Evolutionary conservation across 163 green algal species (phyloP), one percentile per base, ranked within the genome.

Genomic region (Scenedesmus sp.): DNA sequence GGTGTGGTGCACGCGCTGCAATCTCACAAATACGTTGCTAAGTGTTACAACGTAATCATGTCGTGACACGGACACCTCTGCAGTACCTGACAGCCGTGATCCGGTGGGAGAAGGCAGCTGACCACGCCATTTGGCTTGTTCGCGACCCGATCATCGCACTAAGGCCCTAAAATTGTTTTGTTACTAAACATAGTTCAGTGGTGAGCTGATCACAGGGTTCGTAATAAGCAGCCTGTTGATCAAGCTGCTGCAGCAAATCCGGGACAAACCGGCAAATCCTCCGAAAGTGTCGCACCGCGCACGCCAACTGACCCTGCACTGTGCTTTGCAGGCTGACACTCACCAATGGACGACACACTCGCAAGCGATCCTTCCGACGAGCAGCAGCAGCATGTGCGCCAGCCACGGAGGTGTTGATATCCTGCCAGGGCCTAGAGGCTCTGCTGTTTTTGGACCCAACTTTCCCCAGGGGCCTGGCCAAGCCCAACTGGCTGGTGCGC

Each of bases 351-450:
- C 70, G 70, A 52, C 4, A 13, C 3, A 5, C 13, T n/a, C 20
- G 23, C 5, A 23, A 46, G 70, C 7, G 23, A 60, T 59, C 76
- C 3, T 23, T 4, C 10, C 7, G 76, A 84, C 0, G 57, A 34
- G 26, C 34, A 66, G 13, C 18, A 83, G 46, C 34, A 13, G 6
- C n/a, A 56, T 2, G 60, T 77, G n/a, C 13, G 10, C 57, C 64
- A 56, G 18, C 56, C 5, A 77, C 23, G 1, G 55, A 91, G 77
- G 76, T 87, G 56, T 1, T 55, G 15, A 66, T 91, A 3, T 70
- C 4, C 74, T 91, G 87, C 10, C 87, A 91, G n/a, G 87, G 87
- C 55, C 64, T 62, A 1, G 23, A 73, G 18, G 87, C 56, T 12
- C 26, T 91, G 15, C 87, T 91, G 1, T 86, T 86, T 20, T 73